These are phyloP conservation scores for Lentinus brumalis DNA, from an alignment of 768 basidiomycete species.

Conservation along the genomic window DNA sequence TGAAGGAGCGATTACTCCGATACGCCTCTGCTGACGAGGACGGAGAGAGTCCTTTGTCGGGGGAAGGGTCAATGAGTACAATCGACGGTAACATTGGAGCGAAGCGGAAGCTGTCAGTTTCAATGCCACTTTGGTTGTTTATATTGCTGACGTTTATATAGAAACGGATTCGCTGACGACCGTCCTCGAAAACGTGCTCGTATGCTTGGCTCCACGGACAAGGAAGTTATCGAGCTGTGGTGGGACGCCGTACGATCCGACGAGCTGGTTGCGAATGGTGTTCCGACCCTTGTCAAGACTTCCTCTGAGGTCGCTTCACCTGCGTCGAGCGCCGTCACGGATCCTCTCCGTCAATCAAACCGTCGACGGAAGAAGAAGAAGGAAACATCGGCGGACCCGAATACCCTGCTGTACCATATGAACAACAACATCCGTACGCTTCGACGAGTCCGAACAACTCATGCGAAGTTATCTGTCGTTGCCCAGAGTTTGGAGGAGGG, in stretches of 20 bases:
- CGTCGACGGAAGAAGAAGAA: conserved; percentile 39
- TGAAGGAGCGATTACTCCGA: conserved; percentile 25
- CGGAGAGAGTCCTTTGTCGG: conserved; percentile 19
- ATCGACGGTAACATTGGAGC: conserved; percentile 47
- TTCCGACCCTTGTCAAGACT: conserved; percentile 47
- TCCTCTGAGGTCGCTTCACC: conserved; percentile 27
- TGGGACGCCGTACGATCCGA: conserved; percentile 73
- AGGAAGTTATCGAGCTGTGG: conserved; percentile 62
- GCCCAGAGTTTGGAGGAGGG: conserved; percentile 38
- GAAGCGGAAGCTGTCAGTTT: conserved; percentile 63
- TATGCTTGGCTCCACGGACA: conserved; percentile 42
- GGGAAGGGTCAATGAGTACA: conserved; percentile 30
- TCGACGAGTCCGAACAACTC: conserved; percentile 70
- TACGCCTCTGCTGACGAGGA: conserved; percentile 27
- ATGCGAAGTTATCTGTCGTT: conserved; percentile 68
- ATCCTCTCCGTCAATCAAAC: conserved; percentile 25
- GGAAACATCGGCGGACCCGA: conserved; percentile 15
- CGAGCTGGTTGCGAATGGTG: conserved; percentile 60
- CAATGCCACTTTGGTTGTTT: neutral
- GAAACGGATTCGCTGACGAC: conserved; percentile 36
- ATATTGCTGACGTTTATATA: conserved; percentile 15
- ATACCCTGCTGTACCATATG: conserved; percentile 66
- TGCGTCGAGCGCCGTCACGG: conserved; percentile 13
- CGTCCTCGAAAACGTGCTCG: conserved; percentile 68
- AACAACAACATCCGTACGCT: conserved; percentile 77